These are phyloP conservation scores for Taphrina deformans DNA, from an alignment of 1,139 yeast genomes.

Conservation along the genomic window DNA sequence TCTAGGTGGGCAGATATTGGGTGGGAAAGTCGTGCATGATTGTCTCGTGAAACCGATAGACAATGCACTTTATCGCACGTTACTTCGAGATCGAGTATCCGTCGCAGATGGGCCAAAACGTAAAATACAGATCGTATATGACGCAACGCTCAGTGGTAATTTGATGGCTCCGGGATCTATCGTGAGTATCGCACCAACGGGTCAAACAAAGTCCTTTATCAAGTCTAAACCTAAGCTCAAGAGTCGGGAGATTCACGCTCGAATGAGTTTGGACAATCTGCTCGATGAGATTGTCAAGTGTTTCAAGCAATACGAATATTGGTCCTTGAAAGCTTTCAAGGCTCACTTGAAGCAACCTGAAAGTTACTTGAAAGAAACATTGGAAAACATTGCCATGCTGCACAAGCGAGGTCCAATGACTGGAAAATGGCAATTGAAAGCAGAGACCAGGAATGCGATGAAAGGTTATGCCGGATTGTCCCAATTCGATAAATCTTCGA, in stretches of 20 bases:
- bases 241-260: conserved; percentile 81
- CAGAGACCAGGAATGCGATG: conserved; percentile 58
- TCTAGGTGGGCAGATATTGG: conserved; percentile 60
- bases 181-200: conserved; percentile 6
- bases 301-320: conserved; percentile 92
- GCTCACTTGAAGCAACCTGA: conserved; percentile 97
- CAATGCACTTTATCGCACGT: conserved; percentile 12
- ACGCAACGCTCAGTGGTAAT: conserved; percentile 24
- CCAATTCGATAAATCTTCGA: conserved; percentile 8
- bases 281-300: conserved; percentile 82
- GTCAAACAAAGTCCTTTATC: conserved; percentile 42
- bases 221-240: conserved; percentile 58
- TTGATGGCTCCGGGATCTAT: conserved; percentile 23
- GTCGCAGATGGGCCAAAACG: conserved; percentile 36
- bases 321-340: conserved; percentile 92
- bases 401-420: conserved; percentile 97
- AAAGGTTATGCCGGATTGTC: conserved; percentile 54
- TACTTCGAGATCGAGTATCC: conserved; percentile 25
- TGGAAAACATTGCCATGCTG: conserved; percentile 84
- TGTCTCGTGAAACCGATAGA: conserved; percentile 37
- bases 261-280: conserved; percentile 91
- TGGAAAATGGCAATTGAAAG: conserved; percentile 81
- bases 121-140: conserved; percentile 34
- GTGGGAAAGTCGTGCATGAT: conserved; percentile 85
- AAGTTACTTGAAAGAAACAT: conserved; percentile 78